Conservation (phyloP, 257 asterid species). For the Leptodermis oblonga region DNA sequence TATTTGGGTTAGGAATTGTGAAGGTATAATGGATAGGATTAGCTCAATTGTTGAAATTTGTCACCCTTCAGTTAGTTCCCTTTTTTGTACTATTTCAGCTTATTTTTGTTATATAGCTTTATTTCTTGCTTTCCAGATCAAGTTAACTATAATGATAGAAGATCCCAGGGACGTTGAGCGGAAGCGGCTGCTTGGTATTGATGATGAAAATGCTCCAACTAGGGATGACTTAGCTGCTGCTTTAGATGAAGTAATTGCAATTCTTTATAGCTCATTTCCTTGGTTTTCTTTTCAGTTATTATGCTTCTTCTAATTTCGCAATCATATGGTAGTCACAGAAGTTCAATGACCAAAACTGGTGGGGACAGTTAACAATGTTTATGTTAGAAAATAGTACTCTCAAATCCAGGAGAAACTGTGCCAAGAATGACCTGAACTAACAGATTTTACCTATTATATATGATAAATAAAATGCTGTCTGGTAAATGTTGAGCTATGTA, state of each 20-base stretch:
- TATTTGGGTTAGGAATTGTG: background rate
- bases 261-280: background rate
- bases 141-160: slow-evolving; percentile 81
- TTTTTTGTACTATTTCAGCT: no score
- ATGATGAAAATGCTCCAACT: slow-evolving; percentile 87
- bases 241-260: slow-evolving; percentile 62
- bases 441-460: no score
- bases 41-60: background rate
- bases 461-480: no score
- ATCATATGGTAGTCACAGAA: background rate
- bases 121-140: slow-evolving; percentile 44
- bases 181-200: slow-evolving; percentile 88
- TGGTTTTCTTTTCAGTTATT: no score
- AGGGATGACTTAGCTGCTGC: slow-evolving; percentile 83
- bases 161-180: slow-evolving; percentile 97
- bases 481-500: background rate
- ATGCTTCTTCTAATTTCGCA: background rate
- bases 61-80: background rate
- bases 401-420: background rate
- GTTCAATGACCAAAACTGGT: background rate
- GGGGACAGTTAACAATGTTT: background rate
- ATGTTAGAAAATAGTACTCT: background rate
- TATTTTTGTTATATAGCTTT: background rate
- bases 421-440: no score
- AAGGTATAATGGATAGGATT: background rate